Evolutionary conservation across 208 protist genomes (phyloP).

Genomic region (Acanthamoeba lenticulata): DNA sequence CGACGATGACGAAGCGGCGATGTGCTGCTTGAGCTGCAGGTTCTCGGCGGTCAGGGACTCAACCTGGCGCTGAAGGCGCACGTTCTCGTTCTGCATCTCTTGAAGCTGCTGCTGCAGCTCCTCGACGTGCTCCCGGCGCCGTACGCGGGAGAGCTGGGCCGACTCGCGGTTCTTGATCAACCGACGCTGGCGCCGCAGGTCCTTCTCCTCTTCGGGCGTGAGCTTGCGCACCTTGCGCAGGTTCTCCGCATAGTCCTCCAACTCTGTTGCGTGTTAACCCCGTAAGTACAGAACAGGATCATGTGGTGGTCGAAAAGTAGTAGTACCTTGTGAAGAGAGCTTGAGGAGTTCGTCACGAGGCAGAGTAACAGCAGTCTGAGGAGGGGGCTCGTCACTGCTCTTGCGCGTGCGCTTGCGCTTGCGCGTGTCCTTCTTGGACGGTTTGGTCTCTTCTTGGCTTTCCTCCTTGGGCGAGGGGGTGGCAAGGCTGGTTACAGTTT

Average conservation of each 20-base stretch:
- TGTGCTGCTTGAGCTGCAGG: conserved; percentile 38
- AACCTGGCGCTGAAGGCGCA: conserved; percentile 67
- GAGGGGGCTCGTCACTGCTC: background rate
- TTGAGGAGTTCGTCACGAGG: conserved; percentile 9
- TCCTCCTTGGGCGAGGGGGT: background rate
- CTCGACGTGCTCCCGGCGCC: conserved; percentile 80
- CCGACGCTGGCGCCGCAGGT: conserved; percentile 76
- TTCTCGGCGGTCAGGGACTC: conserved; percentile 41
- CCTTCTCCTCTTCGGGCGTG: conserved; percentile 70
- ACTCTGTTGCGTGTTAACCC: no score
- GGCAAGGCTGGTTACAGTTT: no score
- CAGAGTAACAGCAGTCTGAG: background rate
- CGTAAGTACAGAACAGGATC: no score
- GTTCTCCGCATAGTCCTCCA: conserved; percentile 38
- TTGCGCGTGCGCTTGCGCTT: conserved; percentile 34
- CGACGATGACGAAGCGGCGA: background rate
- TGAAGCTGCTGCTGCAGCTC: conserved; percentile 76
- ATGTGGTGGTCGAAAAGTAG: background rate
- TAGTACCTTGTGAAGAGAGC: background rate
- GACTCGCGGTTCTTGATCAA: conserved; percentile 84
- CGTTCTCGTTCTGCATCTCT: conserved; percentile 72
- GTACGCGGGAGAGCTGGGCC: conserved; percentile 81
- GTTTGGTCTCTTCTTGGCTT: background rate
- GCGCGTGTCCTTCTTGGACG: background rate
- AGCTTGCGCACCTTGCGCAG: conserved; percentile 12